A percentile compares a stretch with the other conserved stretches of the same genome.
These are phyloP conservation scores for Phlyctochytrium bullatum DNA, from an alignment of 192 early-diverging fungal genomes.

Conservation along the genomic window DNA sequence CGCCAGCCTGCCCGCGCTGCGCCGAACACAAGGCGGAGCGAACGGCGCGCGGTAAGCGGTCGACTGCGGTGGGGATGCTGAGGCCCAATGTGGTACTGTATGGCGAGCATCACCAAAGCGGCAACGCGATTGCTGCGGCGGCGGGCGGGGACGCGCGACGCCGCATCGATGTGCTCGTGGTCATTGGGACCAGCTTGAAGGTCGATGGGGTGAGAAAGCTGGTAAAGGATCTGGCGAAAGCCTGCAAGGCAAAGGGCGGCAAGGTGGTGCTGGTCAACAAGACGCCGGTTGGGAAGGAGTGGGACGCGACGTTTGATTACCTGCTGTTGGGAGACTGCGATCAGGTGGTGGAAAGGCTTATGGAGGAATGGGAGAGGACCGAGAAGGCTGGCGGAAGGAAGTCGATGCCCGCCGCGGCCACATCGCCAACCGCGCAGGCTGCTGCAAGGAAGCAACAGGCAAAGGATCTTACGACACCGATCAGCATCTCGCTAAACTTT, in stretches of 20 bases:
- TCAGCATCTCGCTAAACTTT: too few relatives aligned
- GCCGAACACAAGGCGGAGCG: slow-evolving; percentile 47
- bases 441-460: too few relatives aligned
- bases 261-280: slow-evolving; percentile 73
- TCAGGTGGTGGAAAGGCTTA: neutral
- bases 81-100: slow-evolving; percentile 94
- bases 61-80: slow-evolving; percentile 69
- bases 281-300: slow-evolving; percentile 63
- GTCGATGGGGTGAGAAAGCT: slow-evolving; percentile 74
- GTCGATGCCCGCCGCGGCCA: too few relatives aligned
- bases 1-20: slow-evolving; percentile 68
- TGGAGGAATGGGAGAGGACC: neutral
- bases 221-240: slow-evolving; percentile 66
- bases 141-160: slow-evolving; percentile 28
- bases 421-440: too few relatives aligned
- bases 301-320: slow-evolving; percentile 79
- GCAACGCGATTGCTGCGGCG: slow-evolving; percentile 47
- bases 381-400: neutral
- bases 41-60: slow-evolving; percentile 71
- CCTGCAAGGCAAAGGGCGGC: slow-evolving; percentile 15
- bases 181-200: slow-evolving; percentile 89
- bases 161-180: slow-evolving; percentile 72
- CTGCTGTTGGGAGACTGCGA: slow-evolving; percentile 57
- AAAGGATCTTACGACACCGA: too few relatives aligned
- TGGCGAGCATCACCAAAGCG: slow-evolving; percentile 83